phyloP scores from a whole-genome alignment of 306 rosid species.

The Glycine tomentella region DNA sequence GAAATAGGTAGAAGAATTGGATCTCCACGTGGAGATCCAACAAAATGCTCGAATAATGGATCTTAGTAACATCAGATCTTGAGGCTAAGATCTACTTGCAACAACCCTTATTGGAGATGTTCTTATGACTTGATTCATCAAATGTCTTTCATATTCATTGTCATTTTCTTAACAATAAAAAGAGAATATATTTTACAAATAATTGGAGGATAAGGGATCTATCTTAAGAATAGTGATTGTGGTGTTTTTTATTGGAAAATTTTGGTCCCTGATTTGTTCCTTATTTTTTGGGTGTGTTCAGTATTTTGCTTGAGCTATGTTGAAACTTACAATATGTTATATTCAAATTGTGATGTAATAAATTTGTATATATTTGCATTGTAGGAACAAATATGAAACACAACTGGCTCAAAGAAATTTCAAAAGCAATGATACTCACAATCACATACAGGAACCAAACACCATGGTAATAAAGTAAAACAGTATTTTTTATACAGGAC shows the following conservation, averaged over 20 bases:
- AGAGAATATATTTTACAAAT: conserved; percentile 4
- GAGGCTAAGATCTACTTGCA: too few species aligned
- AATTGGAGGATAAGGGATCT: conserved; percentile 18
- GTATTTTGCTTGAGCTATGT: conserved; percentile 33
- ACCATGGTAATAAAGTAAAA: conserved; percentile 60
- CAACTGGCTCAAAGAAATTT: conserved; percentile 58
- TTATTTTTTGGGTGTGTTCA: conserved; percentile 10
- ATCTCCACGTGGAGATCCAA: too few species aligned
- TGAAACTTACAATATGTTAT: conserved; percentile 34
- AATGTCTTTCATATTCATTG: conserved; percentile 22
- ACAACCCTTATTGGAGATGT: background rate
- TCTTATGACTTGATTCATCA: too few species aligned
- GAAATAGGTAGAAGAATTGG: too few species aligned
- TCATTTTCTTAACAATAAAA: background rate
- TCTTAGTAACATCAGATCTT: too few species aligned
- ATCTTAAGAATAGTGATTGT: conserved; percentile 2
- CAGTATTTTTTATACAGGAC: conserved; percentile 19
- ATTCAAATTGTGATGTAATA: conserved; percentile 31
- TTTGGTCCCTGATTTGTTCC: background rate
- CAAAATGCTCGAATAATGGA: too few species aligned
- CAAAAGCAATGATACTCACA: conserved; percentile 55
- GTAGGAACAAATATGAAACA: conserved; percentile 60
- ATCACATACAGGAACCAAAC: conserved; percentile 65
- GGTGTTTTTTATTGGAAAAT: conserved; percentile 12
- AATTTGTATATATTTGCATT: conserved; percentile 38